phyloP scores from a whole-genome alignment of 2,329 filamentous ascomycete species.

The Aspergillus brasiliensis region DNA sequence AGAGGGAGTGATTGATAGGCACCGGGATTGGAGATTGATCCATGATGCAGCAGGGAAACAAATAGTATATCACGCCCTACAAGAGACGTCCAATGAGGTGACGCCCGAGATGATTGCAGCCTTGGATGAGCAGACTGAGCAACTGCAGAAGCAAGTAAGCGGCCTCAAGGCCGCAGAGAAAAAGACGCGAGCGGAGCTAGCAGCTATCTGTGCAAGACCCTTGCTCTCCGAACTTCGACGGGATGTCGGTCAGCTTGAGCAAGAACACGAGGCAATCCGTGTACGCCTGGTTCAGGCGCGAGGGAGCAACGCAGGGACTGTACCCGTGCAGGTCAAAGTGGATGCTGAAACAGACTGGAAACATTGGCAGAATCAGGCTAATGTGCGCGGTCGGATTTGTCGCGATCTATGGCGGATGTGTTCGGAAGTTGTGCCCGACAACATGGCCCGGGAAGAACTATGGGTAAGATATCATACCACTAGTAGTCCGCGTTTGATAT shows the following conservation, averaged over 20 bases:
- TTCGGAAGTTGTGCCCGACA: constrained; percentile 51
- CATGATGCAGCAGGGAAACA: constrained; percentile 57
- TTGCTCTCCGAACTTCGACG: constrained; percentile 54
- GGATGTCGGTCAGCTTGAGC: constrained; percentile 47
- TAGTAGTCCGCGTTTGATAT: constrained; percentile 4
- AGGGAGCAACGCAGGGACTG: constrained; percentile 42
- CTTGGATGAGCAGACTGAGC: constrained; percentile 52
- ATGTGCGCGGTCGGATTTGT: constrained; percentile 51
- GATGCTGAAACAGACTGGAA: constrained; percentile 50
- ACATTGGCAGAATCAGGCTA: constrained; percentile 45
- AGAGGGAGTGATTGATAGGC: not conserved
- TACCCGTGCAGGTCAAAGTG: constrained; percentile 53
- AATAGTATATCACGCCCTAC: constrained; percentile 59
- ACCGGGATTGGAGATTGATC: not conserved
- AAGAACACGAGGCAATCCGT: constrained; percentile 46
- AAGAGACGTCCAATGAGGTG: constrained; percentile 54
- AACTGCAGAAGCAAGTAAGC: constrained; percentile 49
- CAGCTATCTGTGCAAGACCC: constrained; percentile 50
- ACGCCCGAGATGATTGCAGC: constrained; percentile 52
- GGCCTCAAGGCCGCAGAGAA: constrained; percentile 52
- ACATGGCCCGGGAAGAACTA: constrained; percentile 50
- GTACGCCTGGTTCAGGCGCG: constrained; percentile 46
- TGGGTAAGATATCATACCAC: constrained; percentile 43
- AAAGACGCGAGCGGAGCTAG: constrained; percentile 50
- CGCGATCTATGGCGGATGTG: constrained; percentile 55